Evolutionary conservation across 257 asterid species (phyloP).

Genomic region (Solanum dulcamara): DNA sequence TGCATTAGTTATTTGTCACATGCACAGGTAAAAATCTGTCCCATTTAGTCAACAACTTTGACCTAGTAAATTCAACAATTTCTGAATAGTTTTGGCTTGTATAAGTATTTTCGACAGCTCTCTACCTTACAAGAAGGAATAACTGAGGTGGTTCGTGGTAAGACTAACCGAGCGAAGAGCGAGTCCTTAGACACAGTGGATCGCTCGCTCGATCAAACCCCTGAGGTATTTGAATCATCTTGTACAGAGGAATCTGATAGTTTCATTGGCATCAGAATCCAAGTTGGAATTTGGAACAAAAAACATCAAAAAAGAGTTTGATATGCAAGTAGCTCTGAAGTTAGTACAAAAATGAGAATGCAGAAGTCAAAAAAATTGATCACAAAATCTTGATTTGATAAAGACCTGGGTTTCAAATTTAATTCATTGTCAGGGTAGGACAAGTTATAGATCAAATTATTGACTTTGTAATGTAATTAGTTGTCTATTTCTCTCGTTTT

Average conservation of each 20-base stretch:
- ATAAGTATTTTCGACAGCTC: constrained; percentile 21
- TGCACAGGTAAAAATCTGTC: constrained; percentile 48
- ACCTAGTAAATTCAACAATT: not conserved
- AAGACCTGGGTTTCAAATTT: not conserved
- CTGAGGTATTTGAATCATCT: constrained; percentile 54
- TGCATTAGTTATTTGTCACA: constrained; percentile 82
- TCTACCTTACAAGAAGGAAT: constrained; percentile 90
- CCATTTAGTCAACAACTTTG: not conserved
- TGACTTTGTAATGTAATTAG: not conserved
- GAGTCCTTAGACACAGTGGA: constrained; percentile 71
- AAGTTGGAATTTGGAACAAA: constrained; percentile 4
- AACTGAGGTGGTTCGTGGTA: constrained; percentile 61
- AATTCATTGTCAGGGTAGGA: not conserved
- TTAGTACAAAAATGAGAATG: not conserved
- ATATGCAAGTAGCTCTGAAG: not conserved
- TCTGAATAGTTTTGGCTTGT: not conserved
- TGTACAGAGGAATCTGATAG: constrained; percentile 23
- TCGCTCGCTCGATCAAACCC: constrained; percentile 61
- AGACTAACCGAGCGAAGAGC: constrained; percentile 70
- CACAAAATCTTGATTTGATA: not conserved
- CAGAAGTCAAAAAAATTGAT: not conserved
- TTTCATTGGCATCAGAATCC: constrained; percentile 17
- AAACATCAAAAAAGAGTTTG: not conserved
- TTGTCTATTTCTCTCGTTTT: not conserved
- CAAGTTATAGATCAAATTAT: not conserved